phyloP scores from a whole-genome alignment of 1,284 basidiomycete genomes.

The Sanghuangporus weigelae region DNA sequence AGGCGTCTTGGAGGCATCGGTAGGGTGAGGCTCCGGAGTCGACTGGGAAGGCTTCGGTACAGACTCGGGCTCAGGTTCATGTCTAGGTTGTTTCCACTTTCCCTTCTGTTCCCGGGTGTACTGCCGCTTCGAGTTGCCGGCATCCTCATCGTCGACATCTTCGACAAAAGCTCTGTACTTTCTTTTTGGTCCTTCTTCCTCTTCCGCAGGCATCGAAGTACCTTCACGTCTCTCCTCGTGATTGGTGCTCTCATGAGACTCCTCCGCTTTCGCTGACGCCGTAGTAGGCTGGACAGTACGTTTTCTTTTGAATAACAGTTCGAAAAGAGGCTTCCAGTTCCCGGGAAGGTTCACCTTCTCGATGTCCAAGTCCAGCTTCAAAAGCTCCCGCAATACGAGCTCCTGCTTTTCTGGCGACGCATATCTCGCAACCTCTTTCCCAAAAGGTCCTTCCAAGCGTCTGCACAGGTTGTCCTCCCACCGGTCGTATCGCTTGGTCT shows the following conservation, averaged over 20 bases:
- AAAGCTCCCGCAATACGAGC: background rate
- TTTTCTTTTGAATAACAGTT: background rate
- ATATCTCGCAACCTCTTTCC: background rate
- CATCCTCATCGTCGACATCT: background rate
- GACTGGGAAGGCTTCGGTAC: too few species aligned
- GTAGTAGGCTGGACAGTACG: background rate
- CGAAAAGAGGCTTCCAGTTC: background rate
- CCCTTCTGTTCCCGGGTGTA: background rate
- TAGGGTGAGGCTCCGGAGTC: too few species aligned
- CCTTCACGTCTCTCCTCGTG: background rate
- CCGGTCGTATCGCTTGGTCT: background rate
- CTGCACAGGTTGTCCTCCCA: background rate
- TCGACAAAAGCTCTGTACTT: background rate
- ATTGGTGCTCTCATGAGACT: background rate
- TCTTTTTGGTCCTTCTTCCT: background rate
- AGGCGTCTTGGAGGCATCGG: too few species aligned
- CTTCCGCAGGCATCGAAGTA: background rate
- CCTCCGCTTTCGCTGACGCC: background rate
- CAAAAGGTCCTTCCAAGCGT: background rate
- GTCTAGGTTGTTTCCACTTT: background rate
- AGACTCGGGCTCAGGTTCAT: too few species aligned
- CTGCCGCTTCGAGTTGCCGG: background rate
- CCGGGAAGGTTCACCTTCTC: background rate
- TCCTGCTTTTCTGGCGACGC: background rate
- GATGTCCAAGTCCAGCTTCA: background rate